Evolutionary conservation across 441 rosid species (phyloP).

Genomic region (Populus trichocarpa): DNA sequence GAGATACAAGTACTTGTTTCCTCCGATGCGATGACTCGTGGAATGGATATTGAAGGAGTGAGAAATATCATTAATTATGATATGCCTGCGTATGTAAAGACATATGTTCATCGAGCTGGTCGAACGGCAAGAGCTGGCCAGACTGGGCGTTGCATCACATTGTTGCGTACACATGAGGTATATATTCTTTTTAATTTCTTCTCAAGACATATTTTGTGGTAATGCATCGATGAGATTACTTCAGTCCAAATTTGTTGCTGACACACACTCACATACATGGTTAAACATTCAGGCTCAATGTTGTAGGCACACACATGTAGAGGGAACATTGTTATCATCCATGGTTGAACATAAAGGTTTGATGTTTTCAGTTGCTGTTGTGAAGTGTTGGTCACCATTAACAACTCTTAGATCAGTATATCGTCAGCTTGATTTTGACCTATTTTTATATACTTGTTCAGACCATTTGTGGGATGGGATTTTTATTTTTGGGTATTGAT

Average conservation of each 20-base stretch:
- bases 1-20: slow-evolving; percentile 86
- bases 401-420: not conserved
- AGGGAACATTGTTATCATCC: not conserved
- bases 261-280: not conserved
- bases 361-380: not conserved
- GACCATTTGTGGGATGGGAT: not conserved
- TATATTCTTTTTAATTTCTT: slow-evolving; percentile 8
- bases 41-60: slow-evolving; percentile 96
- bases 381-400: not conserved
- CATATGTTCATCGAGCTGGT: slow-evolving; percentile 93
- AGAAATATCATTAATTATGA: slow-evolving; percentile 85
- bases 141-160: slow-evolving; percentile 81
- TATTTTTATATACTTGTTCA: no score
- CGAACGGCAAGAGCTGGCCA: slow-evolving; percentile 97
- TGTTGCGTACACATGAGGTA: slow-evolving; percentile 76
- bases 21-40: slow-evolving; percentile 95
- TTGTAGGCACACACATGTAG: no score
- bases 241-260: not conserved
- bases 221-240: not conserved
- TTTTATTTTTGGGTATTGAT: not conserved
- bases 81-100: slow-evolving; percentile 75
- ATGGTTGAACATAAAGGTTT: not conserved
- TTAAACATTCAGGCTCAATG: not conserved
- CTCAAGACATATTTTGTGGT: not conserved
- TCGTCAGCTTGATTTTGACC: not conserved